These are phyloP conservation scores for Helicostylum pulchrum DNA, from an alignment of 192 early-diverging fungal species.

Conservation along the genomic window DNA sequence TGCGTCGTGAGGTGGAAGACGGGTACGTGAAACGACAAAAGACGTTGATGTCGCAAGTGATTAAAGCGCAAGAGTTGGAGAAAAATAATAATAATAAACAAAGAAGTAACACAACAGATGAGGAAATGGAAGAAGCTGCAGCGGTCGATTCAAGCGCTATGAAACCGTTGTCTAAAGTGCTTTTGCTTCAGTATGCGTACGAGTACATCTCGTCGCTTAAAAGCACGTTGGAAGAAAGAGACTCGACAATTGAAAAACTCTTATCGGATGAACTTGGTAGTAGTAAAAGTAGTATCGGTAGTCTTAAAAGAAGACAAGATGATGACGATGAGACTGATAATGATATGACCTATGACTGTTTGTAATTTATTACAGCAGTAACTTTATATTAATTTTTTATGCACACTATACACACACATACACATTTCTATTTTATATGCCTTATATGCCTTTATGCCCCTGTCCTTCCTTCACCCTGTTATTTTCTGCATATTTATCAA, in stretches of 20 bases:
- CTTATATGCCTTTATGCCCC: too few species aligned
- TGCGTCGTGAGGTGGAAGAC: conserved; percentile 66
- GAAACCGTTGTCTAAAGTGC: conserved; percentile 34
- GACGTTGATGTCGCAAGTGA: conserved; percentile 16
- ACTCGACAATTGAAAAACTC: conserved; percentile 17
- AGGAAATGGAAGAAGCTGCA: conserved; percentile 1
- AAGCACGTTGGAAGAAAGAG: conserved; percentile 16
- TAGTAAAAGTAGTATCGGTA: too few species aligned
- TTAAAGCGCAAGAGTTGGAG: conserved; percentile 23
- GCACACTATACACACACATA: too few species aligned
- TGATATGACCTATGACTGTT: too few species aligned
- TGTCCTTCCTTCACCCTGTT: too few species aligned
- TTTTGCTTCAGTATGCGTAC: conserved; percentile 34
- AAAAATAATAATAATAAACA: neutral
- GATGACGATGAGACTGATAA: too few species aligned
- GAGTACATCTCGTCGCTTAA: conserved; percentile 34
- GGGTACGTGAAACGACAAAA: conserved; percentile 33
- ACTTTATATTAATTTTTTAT: too few species aligned
- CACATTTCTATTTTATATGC: too few species aligned
- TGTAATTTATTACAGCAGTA: too few species aligned
- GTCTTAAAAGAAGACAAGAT: too few species aligned
- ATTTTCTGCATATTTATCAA: too few species aligned
- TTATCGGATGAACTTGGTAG: too few species aligned
- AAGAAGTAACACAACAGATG: neutral
- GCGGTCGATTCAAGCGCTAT: neutral